These are phyloP conservation scores for Xylariaceae sp. DNA, from an alignment of 2,329 filamentous ascomycete genomes.

Conservation along the genomic window DNA sequence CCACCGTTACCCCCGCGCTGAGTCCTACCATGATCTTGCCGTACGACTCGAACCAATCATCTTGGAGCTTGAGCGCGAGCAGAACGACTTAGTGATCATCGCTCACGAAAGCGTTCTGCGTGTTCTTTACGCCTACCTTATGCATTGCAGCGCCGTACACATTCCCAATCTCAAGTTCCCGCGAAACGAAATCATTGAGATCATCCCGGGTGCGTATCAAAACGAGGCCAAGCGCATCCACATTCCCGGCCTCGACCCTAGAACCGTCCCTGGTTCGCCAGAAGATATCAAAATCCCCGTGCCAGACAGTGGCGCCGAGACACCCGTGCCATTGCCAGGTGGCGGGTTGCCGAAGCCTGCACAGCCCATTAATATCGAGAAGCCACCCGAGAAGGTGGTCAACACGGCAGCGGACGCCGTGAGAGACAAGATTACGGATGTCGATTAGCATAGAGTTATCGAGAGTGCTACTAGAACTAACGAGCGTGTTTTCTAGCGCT, in stretches of 20 bases:
- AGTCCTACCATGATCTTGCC: conserved; percentile 99
- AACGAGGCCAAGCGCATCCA: conserved; percentile 91
- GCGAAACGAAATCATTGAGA: conserved; percentile 96
- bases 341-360: conserved; percentile 51
- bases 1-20: conserved; percentile 91
- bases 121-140: conserved; percentile 94
- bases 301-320: conserved; percentile 49
- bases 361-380: conserved; percentile 40
- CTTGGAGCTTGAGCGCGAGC: conserved; percentile 92
- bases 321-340: conserved; percentile 48
- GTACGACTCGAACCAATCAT: conserved; percentile 97
- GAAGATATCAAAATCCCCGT: conserved; percentile 82
- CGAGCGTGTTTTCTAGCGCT: background rate
- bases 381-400: conserved; percentile 35
- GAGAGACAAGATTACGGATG: conserved; percentile 37
- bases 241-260: conserved; percentile 69
- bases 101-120: conserved; percentile 97
- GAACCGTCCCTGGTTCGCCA: conserved; percentile 75
- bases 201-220: conserved; percentile 96
- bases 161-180: conserved; percentile 94
- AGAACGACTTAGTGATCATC: conserved; percentile 97
- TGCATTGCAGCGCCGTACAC: conserved; percentile 95
- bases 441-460: conserved; percentile 29
- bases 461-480: background rate
- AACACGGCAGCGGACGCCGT: conserved; percentile 37